A percentile compares a stretch with the other conserved stretches of the same genome.
Conservation (phyloP, 1,284 basidiomycete species). For the Heterobasidion parviporum region DNA sequence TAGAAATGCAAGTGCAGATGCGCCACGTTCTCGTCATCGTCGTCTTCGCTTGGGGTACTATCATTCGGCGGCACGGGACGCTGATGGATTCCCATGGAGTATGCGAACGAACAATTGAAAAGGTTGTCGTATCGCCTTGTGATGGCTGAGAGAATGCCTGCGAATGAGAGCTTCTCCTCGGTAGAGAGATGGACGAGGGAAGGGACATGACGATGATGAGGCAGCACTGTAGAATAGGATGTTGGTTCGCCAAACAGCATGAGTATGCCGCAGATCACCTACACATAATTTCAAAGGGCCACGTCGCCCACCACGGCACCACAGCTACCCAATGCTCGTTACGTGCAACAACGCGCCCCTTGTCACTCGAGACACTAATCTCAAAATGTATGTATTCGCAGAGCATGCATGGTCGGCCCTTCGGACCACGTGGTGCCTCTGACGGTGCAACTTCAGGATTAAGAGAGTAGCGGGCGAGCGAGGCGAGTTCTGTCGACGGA, state of each 20-base stretch:
- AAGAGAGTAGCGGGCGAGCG: conserved; percentile 49
- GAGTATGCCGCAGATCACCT: conserved; percentile 16
- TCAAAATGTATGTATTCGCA: conserved; percentile 83
- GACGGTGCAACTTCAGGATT: conserved; percentile 24
- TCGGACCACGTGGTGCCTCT: conserved; percentile 47
- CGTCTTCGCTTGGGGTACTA: conserved; percentile 12
- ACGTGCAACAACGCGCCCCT: conserved; percentile 63
- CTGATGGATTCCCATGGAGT: conserved; percentile 95
- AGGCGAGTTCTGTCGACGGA: conserved; percentile 56
- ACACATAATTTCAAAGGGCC: conserved; percentile 90
- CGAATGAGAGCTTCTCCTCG: conserved; percentile 58
- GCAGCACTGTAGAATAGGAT: conserved; percentile 47
- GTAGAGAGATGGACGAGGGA: conserved; percentile 55
- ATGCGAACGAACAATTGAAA: conserved; percentile 83
- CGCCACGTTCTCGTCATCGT: conserved; percentile 48
- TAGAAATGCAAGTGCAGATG: conserved; percentile 89
- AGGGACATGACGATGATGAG: conserved; percentile 71
- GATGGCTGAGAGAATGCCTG: conserved; percentile 55
- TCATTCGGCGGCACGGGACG: conserved; percentile 45
- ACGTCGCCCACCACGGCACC: conserved; percentile 95
- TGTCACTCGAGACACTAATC: conserved; percentile 31
- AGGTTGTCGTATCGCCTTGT: conserved; percentile 83
- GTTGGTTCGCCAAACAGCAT: not conserved
- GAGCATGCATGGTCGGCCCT: conserved; percentile 66
- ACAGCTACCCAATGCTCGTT: conserved; percentile 82